Conservation (phyloP, 345 rosid species). For the Arabidopsis thaliana region TAIR10.1 NC_003070.9:20089001-20089500, state of each 20-base stretch:
- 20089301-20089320: background rate
- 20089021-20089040: background rate
- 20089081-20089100: background rate
- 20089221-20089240: background rate
- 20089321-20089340: background rate
- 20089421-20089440: too few species aligned
- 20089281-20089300: background rate
- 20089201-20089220: background rate
- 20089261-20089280: background rate
- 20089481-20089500: too few species aligned
- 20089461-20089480: too few species aligned
- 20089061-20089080: background rate
- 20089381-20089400: too few species aligned
- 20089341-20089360: background rate
- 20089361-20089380: too few species aligned
- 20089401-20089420: too few species aligned
- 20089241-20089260: background rate
- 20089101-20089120: background rate
- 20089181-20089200: background rate
- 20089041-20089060: too few species aligned
- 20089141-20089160: background rate
- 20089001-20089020: background rate
- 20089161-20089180: background rate
- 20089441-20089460: too few species aligned
- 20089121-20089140: background rate